Evolutionary conservation across 164 flowering plant species (phyloP).

Genomic region (Umbilicus rupestris): DNA sequence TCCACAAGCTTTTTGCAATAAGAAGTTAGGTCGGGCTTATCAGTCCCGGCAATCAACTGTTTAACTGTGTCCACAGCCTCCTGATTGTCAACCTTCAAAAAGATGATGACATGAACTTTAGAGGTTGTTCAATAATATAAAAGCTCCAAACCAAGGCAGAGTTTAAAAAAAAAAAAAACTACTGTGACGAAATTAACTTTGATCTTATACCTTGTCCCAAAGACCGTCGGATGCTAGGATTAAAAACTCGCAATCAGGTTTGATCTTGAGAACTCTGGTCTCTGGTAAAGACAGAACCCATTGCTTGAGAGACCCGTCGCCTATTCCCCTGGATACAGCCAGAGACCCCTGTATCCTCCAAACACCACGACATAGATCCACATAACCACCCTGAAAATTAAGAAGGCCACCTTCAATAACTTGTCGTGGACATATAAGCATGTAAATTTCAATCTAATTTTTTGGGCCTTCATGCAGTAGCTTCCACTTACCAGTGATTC

Average conservation of each 20-base stretch:
- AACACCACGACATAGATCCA: constrained; percentile 54
- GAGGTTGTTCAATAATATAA: neutral
- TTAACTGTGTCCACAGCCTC: constrained; percentile 71
- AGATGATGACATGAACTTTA: neutral
- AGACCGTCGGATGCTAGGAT: constrained; percentile 86
- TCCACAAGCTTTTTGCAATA: constrained; percentile 71
- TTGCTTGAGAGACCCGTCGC: constrained; percentile 57
- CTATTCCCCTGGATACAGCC: constrained; percentile 83
- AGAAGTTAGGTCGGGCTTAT: constrained; percentile 27
- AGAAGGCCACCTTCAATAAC: neutral
- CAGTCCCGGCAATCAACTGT: constrained; percentile 23
- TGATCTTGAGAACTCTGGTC: constrained; percentile 32
- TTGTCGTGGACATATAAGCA: constrained; percentile 4
- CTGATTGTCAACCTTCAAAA: constrained; percentile 66
- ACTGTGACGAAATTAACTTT: neutral
- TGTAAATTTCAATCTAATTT: neutral
- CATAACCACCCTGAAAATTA: constrained; percentile 69
- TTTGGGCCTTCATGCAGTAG: too few relatives aligned
- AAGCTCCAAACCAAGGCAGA: too few relatives aligned
- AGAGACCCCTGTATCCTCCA: constrained; percentile 86
- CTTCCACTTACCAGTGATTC: constrained; percentile 32
- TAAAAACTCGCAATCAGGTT: constrained; percentile 55
- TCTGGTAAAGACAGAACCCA: constrained; percentile 82
- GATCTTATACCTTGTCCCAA: constrained; percentile 75
- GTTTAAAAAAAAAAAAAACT: neutral